Evolutionary conservation across 164 flowering plant genomes (phyloP).

Genomic region (Sedum album): DNA sequence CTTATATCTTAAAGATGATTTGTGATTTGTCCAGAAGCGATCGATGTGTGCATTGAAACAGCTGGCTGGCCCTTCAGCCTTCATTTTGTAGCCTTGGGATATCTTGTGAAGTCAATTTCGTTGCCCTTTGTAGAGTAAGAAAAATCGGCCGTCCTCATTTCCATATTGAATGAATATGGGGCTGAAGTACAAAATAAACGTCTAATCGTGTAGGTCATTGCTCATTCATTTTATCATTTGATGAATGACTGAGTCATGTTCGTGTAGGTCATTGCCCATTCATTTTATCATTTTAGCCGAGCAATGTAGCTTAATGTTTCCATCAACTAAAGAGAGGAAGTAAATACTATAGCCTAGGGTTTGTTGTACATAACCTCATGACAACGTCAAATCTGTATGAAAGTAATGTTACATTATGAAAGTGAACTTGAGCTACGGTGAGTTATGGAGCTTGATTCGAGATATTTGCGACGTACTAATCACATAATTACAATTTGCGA

Average conservation of each 20-base stretch:
- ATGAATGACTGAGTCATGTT: no score
- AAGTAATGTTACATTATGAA: neutral
- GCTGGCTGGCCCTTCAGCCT: constrained; percentile 7
- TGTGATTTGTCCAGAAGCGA: neutral
- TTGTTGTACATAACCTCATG: neutral
- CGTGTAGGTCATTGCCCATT: neutral
- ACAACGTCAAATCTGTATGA: neutral
- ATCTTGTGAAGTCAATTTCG: constrained; percentile 8
- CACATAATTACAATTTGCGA: neutral
- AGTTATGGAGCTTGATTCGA: neutral
- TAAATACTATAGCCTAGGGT: neutral
- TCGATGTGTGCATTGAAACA: neutral
- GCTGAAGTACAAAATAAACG: no score
- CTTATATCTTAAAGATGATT: neutral
- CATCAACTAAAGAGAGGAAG: neutral
- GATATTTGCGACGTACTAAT: neutral
- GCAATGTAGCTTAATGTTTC: neutral
- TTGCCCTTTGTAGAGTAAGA: neutral
- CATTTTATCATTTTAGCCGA: no score
- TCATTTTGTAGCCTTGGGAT: constrained; percentile 2
- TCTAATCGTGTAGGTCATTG: neutral
- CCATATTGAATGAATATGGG: neutral
- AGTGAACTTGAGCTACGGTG: neutral
- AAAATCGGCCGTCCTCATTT: constrained; percentile 7
- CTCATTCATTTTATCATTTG: neutral